Conservation (phyloP, 176 grass and related monocot genomes). For the Raddia distichophylla region DNA sequence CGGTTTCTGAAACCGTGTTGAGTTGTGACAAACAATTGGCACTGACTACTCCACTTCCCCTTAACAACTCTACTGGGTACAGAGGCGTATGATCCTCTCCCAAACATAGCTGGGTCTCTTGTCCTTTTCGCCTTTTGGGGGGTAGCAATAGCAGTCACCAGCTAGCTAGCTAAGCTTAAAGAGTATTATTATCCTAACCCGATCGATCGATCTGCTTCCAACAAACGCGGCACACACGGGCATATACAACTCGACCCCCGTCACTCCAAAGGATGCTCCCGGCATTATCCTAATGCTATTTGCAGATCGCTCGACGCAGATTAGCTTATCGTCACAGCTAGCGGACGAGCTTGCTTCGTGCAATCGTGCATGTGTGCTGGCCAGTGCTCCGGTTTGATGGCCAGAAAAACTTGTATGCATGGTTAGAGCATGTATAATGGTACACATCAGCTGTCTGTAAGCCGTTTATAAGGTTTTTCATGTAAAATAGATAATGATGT, state of each 20-base stretch:
- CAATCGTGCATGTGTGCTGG: background rate
- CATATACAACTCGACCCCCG: background rate
- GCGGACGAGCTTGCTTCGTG: background rate
- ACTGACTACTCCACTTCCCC: background rate
- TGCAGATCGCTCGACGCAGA: background rate
- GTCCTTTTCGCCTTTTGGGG: background rate
- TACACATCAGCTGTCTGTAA: too few species aligned
- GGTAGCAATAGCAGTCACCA: background rate
- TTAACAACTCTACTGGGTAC: background rate
- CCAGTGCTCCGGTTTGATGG: background rate
- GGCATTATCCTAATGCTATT: background rate
- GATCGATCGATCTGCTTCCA: background rate
- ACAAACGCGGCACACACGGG: background rate
- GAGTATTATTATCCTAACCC: background rate
- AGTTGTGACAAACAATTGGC: background rate
- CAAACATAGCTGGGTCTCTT: background rate
- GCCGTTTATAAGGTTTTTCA: too few species aligned
- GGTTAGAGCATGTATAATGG: background rate
- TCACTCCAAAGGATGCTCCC: background rate
- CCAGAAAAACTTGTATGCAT: background rate
- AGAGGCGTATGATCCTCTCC: background rate
- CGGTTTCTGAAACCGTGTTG: too few species aligned
- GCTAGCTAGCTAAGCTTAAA: background rate
- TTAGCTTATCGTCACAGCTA: background rate
- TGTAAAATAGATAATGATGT: too few species aligned